phyloP scores from a whole-genome alignment of 805 yeast genomes.

The Spathaspora hagerdaliae region DNA sequence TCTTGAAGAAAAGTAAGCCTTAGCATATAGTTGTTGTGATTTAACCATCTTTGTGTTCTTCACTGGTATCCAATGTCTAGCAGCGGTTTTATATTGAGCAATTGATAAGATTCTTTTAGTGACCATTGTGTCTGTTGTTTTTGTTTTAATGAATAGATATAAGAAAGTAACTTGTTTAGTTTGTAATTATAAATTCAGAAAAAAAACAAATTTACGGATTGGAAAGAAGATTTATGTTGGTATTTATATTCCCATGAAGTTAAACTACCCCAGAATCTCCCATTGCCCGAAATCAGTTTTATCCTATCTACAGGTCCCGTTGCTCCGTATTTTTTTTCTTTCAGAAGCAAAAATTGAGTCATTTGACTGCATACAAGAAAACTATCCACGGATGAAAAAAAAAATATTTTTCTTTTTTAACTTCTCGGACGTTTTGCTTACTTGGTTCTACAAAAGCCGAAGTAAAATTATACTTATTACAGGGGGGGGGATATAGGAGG shows the following conservation, averaged over 20 bases:
- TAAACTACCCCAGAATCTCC: neutral
- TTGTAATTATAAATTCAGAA: too few species aligned
- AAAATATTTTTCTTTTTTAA: too few species aligned
- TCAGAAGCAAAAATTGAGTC: neutral
- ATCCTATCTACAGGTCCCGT: neutral
- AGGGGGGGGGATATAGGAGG: too few species aligned
- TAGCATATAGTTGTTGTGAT: neutral
- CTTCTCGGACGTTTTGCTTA: too few species aligned
- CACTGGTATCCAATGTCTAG: slow-evolving; percentile 39
- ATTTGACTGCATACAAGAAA: neutral
- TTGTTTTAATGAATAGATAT: too few species aligned
- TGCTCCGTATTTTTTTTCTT: neutral
- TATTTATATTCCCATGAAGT: too few species aligned
- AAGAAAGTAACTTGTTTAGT: too few species aligned
- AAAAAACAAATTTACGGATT: too few species aligned
- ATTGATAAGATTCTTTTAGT: slow-evolving; percentile 28
- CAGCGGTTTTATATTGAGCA: slow-evolving; percentile 36
- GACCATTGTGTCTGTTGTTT: slow-evolving; percentile 13
- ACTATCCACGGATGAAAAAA: neutral
- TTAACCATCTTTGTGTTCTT: slow-evolving; percentile 2
- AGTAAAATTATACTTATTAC: too few species aligned
- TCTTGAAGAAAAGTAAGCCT: slow-evolving; percentile 25
- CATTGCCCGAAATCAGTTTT: neutral
- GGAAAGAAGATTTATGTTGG: too few species aligned
- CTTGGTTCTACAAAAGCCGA: too few species aligned